A percentile compares a stretch with the other conserved stretches of the same genome.
These are phyloP conservation scores for Fomitiporia mediterranea DNA, from an alignment of 1,284 basidiomycete species.

Conservation along the genomic window DNA sequence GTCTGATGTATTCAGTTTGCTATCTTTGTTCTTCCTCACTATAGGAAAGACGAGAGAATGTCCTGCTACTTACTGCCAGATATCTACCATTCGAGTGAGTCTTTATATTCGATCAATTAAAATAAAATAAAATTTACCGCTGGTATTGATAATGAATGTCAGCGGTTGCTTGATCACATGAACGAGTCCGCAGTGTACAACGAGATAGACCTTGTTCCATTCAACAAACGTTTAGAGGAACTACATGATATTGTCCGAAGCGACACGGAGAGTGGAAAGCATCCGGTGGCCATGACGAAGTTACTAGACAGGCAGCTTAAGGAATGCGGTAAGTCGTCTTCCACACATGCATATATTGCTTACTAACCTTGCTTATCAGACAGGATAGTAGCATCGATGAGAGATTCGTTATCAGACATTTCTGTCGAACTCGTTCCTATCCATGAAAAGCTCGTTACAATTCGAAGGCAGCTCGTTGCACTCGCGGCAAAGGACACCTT, in stretches of 20 bases:
- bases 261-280: slow-evolving; percentile 78
- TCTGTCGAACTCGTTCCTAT: slow-evolving; percentile 86
- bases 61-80: slow-evolving; percentile 90
- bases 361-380: slow-evolving; percentile 47
- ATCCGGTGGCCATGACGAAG: slow-evolving; percentile 84
- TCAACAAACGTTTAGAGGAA: slow-evolving; percentile 73
- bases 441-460: slow-evolving; percentile 83
- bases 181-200: slow-evolving; percentile 93
- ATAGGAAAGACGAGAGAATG: slow-evolving; percentile 92
- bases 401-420: slow-evolving; percentile 81
- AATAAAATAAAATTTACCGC: background rate
- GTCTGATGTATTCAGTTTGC: slow-evolving; percentile 87
- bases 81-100: slow-evolving; percentile 90
- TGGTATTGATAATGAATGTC: slow-evolving; percentile 16
- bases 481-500: slow-evolving; percentile 84
- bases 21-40: slow-evolving; percentile 90
- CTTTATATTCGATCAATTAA: slow-evolving; percentile 12
- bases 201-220: slow-evolving; percentile 82
- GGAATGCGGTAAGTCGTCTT: slow-evolving; percentile 72
- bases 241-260: slow-evolving; percentile 80
- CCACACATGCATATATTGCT: slow-evolving; percentile 16
- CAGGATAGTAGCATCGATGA: slow-evolving; percentile 67
- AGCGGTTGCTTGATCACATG: slow-evolving; percentile 94
- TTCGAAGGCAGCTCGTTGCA: slow-evolving; percentile 86
- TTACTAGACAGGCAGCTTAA: slow-evolving; percentile 89